These are phyloP conservation scores for Apiospora phragmitis DNA, from an alignment of 2,329 filamentous ascomycete genomes.

Conservation along the genomic window DNA sequence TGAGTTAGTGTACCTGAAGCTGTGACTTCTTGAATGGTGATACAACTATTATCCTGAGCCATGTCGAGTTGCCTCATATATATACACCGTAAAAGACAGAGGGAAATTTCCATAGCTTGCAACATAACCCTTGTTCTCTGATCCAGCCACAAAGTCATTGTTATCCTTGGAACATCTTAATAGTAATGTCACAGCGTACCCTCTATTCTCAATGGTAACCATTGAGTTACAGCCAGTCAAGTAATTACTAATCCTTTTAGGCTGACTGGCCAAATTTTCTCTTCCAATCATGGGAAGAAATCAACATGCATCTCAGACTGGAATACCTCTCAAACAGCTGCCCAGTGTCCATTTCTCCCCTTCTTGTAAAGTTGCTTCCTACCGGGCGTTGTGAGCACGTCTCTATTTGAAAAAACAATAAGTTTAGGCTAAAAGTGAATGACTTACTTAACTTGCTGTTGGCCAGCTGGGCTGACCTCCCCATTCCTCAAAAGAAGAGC, in stretches of 20 bases:
- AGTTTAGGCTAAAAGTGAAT: neutral
- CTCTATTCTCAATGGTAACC: too few species aligned
- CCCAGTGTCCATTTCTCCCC: neutral
- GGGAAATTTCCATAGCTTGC: too few species aligned
- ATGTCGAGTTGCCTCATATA: neutral
- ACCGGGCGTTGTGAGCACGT: neutral
- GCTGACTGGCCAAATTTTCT: too few species aligned
- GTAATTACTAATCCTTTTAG: too few species aligned
- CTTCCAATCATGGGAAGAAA: too few species aligned
- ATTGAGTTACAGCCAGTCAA: too few species aligned
- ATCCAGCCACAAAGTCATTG: too few species aligned
- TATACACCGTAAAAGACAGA: neutral
- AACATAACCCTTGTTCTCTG: too few species aligned
- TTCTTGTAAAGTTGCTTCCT: neutral
- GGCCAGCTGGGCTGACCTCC: neutral
- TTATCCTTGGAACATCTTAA: too few species aligned
- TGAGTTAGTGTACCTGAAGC: neutral
- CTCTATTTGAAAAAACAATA: neutral
- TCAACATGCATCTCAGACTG: too few species aligned
- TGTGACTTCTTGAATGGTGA: neutral
- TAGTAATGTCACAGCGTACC: too few species aligned
- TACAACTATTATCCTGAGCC: neutral
- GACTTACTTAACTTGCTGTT: neutral
- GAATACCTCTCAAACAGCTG: neutral
- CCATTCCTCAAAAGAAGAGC: neutral